phyloP scores from a whole-genome alignment of 1,284 basidiomycete genomes.

The Exobasidium cylindrosporum region DNA sequence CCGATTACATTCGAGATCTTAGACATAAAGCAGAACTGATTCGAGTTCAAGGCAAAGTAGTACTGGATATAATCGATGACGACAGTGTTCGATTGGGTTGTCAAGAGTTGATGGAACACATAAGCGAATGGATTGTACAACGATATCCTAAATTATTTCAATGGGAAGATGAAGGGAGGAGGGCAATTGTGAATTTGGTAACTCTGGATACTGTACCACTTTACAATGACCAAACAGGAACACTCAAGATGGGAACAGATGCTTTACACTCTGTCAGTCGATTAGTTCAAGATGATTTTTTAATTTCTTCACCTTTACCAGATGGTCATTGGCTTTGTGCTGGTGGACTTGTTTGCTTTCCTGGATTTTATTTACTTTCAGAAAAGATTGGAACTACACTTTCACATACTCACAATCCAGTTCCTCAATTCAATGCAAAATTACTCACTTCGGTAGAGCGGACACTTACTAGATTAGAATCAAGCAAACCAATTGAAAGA shows the following conservation, averaged over 20 bases:
- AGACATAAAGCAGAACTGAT: constrained; percentile 57
- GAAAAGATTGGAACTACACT: constrained; percentile 57
- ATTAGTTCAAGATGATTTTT: constrained; percentile 58
- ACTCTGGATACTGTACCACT: constrained; percentile 46
- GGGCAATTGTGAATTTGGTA: constrained; percentile 54
- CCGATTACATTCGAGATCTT: constrained; percentile 57
- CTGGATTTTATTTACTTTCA: constrained; percentile 20
- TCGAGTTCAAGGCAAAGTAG: constrained; percentile 53
- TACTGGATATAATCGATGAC: constrained; percentile 55
- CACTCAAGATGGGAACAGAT: constrained; percentile 43
- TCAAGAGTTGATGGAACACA: constrained; percentile 56
- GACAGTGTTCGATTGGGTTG: constrained; percentile 58
- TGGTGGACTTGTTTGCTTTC: constrained; percentile 57
- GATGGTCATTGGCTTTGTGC: constrained; percentile 22
- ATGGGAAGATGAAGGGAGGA: constrained; percentile 33
- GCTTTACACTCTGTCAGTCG: constrained; percentile 53
- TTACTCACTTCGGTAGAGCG: constrained; percentile 58
- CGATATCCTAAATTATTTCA: constrained; percentile 58
- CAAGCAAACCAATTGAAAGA: constrained; percentile 58
- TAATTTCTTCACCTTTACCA: constrained; percentile 52
- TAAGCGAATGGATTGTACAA: constrained; percentile 57
- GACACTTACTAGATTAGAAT: constrained; percentile 57
- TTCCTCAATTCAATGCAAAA: constrained; percentile 59
- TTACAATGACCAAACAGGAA: background rate
- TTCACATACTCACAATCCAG: constrained; percentile 52